These are phyloP conservation scores for Cladophialophora psammophila DNA, from an alignment of 2,329 filamentous ascomycete genomes.

Conservation along the genomic window DNA sequence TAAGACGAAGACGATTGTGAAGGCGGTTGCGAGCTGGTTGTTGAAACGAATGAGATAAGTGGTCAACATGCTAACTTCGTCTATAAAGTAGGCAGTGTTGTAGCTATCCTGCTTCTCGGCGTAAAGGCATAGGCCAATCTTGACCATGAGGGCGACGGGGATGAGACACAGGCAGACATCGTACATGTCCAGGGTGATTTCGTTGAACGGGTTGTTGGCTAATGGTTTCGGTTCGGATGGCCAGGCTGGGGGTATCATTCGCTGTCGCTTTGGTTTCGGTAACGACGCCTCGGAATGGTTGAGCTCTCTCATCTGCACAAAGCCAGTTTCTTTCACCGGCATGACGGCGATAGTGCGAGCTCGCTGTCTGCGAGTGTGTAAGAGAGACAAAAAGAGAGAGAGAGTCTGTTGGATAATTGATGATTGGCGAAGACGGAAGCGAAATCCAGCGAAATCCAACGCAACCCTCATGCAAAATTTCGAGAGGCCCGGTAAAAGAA, in stretches of 20 bases:
- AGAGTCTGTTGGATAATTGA: background rate
- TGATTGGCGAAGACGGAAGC: background rate
- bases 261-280: background rate
- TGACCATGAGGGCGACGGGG: conserved; percentile 19
- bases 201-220: background rate
- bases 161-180: conserved; percentile 15
- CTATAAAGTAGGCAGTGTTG: conserved; percentile 3
- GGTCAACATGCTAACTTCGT: conserved; percentile 21
- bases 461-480: background rate
- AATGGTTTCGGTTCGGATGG: background rate
- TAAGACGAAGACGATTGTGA: conserved; percentile 30
- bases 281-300: background rate
- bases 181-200: conserved; percentile 5
- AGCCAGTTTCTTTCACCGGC: background rate
- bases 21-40: conserved; percentile 24
- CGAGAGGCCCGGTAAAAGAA: background rate
- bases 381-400: background rate
- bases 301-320: conserved; percentile 1
- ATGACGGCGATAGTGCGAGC: background rate
- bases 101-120: conserved; percentile 15
- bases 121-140: conserved; percentile 18
- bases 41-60: conserved; percentile 22
- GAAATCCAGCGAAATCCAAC: background rate
- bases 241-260: background rate
- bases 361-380: background rate